Evolutionary conservation across 148 eudicot species (phyloP), one percentile per base, ranked within the genome.

Genomic region (Tetragonia tetragonoides): DNA sequence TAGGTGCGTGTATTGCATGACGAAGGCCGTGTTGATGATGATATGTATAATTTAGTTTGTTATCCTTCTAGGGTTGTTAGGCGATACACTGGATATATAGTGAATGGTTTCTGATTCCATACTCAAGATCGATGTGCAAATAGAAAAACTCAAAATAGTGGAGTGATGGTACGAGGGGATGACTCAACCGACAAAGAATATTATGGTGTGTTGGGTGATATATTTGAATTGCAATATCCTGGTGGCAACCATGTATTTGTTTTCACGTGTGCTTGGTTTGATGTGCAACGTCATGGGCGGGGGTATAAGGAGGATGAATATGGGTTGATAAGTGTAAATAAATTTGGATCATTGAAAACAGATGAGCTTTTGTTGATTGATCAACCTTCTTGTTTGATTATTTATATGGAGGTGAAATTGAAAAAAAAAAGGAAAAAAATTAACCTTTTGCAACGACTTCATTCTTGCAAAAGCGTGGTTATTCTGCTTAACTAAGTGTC

Each of bases 321-420:
- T 64, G 67, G 67, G 39, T 64, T 64, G 40, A 34, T 64, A 23
- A 64, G 67, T 28, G 67, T 64, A 39, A 64, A 64, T 16, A 64
- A 24, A 39, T 6, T 28, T 10, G 24, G 40, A 3, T 23, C 39
- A 24, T 64, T 64, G 39, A 64, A 64, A 64, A 23, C 67, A 23
- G 14, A 64, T 64, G 67, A 64, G 67, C 1, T 28, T 28, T 28
- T 28, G 34, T 28, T 28, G 34, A 28, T 28, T 28, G 34, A 28
- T 28, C 34, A 28, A 28, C 34, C 34, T 28, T 28, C 34, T 28
- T 28, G 34, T 28, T 28, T 28, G 34, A 28, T 28, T 28, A 28
- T 28, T 28, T 28, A 28, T 28, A 28, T 28, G 34, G 34, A 28
- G 34, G 34, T 28, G 34, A 28, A 28, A 28, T 28, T 28, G 1